Percentiles rank a stretch among this genome's conserved stretches.
phyloP scores from a whole-genome alignment of 495 filamentous ascomycete species.

The Hypomontagnella monticulosa region DNA sequence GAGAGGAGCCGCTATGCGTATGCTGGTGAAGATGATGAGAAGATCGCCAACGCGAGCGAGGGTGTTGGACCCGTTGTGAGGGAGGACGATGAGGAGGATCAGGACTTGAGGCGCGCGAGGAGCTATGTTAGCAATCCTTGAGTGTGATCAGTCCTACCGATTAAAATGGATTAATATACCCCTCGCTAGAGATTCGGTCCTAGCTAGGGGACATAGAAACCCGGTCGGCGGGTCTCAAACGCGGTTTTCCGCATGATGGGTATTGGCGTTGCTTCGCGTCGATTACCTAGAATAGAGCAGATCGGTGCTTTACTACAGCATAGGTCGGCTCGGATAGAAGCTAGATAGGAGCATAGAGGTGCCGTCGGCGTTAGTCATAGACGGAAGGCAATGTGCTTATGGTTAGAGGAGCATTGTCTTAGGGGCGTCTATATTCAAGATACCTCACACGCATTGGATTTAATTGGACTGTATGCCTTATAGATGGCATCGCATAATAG shows the following conservation, averaged over 20 bases:
- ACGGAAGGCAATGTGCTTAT: neutral
- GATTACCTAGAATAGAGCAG: neutral
- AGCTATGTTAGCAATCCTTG: constrained; percentile 58
- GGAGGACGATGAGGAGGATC: constrained; percentile 48
- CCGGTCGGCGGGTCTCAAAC: neutral
- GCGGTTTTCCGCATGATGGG: neutral
- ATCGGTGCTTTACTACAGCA: neutral
- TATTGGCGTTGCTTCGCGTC: neutral
- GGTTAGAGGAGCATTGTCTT: constrained; percentile 8
- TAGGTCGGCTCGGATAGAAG: neutral
- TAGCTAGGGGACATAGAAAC: neutral
- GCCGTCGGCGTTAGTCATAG: neutral
- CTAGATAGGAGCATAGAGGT: neutral
- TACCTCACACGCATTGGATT: constrained; percentile 15
- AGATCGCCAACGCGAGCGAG: constrained; percentile 35
- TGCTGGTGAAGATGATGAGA: constrained; percentile 54
- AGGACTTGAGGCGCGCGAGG: constrained; percentile 49
- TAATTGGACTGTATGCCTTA: neutral
- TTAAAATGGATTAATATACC: neutral
- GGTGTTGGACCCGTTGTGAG: constrained; percentile 26
- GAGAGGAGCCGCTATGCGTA: constrained; percentile 73
- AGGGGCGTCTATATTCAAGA: constrained; percentile 18
- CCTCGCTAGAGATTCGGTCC: neutral
- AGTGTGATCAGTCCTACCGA: constrained; percentile 7
- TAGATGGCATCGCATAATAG: constrained; percentile 28